Base-by-base conservation (phyloP, 352 stramenopile species). In the Phytophthora ohioensis region DNA sequence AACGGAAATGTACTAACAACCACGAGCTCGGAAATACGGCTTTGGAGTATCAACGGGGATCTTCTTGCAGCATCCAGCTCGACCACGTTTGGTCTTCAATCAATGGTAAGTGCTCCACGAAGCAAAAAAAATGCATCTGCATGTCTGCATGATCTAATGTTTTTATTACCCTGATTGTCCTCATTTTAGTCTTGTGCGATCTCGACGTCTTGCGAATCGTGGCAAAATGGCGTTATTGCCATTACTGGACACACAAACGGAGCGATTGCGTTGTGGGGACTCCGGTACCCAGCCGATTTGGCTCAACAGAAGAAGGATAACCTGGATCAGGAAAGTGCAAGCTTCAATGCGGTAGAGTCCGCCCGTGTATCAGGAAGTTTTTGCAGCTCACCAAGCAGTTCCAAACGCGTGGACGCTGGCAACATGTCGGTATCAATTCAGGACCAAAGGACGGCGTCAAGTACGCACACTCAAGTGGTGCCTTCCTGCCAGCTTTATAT, bases 1-100 rank as follows among this genome's bases (percentile, higher is more conserved):
- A 92, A 84, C 48, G 85, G 81, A 5, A 91, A 91, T 59, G 43
- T 94, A 5, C 15, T 91, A 11, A 90, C 87, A 3, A 65, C 76
- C 4, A 88, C 87, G 4, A 49, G 57, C 4, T 66, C 69, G 0
- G 85, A 94, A 48, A 12, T 94, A 6, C 84, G 87, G 3, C 43
- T 93, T 2, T 94, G 87, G 87, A 92, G 85, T 63, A 86, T 94
- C 49, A 94, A 94, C 31, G 87, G 87, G 1, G 87, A 94, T 52
- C 67, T 94, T 6, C 67, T 94, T 5, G 85, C 85, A 5, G 76
- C 75, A n/a, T 85, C 80, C 1, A 81, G 57, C 9, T 75, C 75
- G 57, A 82, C 9, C 38, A 15, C 62, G 1, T 79, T 88, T 31
- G 84, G 85, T 4, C 75, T 94, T 13, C 71, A 71, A 46, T 42